Conservation (phyloP, 2,329 filamentous ascomycete species). For the Ilyonectria destructans region DNA sequence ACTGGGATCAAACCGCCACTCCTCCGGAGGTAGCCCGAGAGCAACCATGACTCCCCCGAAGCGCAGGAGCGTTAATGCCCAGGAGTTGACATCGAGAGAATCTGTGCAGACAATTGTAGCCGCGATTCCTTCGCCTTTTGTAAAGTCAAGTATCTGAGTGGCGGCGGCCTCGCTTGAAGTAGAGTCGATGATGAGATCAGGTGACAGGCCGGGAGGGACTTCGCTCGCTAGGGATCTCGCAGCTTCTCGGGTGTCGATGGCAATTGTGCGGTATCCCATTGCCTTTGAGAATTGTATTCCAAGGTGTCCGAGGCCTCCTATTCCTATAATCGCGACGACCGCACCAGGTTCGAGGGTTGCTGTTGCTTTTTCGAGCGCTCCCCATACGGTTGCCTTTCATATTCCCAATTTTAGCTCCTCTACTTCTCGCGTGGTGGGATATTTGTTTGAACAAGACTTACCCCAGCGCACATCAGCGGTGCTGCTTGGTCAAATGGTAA, state of each 20-base stretch:
- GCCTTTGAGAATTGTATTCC: slow-evolving; percentile 56
- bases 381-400: slow-evolving; percentile 53
- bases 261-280: slow-evolving; percentile 55
- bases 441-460: slow-evolving; percentile 28
- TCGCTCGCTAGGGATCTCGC: slow-evolving; percentile 50
- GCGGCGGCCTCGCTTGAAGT: slow-evolving; percentile 34
- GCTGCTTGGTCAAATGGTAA: slow-evolving; percentile 55
- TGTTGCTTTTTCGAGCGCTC: slow-evolving; percentile 52
- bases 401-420: neutral
- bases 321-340: slow-evolving; percentile 53
- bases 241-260: slow-evolving; percentile 54
- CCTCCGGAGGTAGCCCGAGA: slow-evolving; percentile 51
- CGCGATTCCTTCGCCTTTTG: slow-evolving; percentile 51
- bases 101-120: slow-evolving; percentile 54
- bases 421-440: neutral
- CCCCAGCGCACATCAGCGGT: slow-evolving; percentile 56
- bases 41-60: slow-evolving; percentile 51
- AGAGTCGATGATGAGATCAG: slow-evolving; percentile 51
- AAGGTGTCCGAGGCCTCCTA: slow-evolving; percentile 56
- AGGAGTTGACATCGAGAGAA: slow-evolving; percentile 50
- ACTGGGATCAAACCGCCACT: slow-evolving; percentile 53
- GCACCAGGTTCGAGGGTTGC: slow-evolving; percentile 42
- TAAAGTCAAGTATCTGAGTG: slow-evolving; percentile 47
- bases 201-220: slow-evolving; percentile 41
- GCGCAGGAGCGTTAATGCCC: slow-evolving; percentile 50